Base-by-base conservation (phyloP, 176 grass and related monocot genomes). In the Pontederia crassipes region DNA sequence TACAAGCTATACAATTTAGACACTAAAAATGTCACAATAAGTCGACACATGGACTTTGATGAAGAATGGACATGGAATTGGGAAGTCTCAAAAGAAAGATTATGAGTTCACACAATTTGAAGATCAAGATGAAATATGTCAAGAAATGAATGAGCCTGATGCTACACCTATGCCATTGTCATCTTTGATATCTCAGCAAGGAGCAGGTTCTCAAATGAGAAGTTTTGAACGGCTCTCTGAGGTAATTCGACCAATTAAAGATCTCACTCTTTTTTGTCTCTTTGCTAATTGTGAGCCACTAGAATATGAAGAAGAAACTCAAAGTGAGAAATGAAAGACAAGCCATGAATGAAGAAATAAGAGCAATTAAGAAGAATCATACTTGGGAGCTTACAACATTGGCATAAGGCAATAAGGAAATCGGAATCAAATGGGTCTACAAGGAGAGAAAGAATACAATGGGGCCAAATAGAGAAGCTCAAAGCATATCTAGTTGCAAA, bases 401-500 rank as follows among this genome's bases (percentile, higher is more conserved):
- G 10, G 48, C 48, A 27, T 5, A 12, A 28, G 64, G 11, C 2
- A 51, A 67, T 10, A 51, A n/a, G 4, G 12, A 9, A 4, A 48
- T 67, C 0, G 11, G 55, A 52, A 18, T 47, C 17, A 53, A 67
- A 11, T 67, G 17, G 49, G 64, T 67, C 0, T 67, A 12, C 49
- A 52, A 14, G 27, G 14, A 15, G 0, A 67, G 53, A 14, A 10
- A 53, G 2, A 67, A 4, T 8, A 0, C 10, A 0, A 12, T 53
- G 2, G 28, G 18, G 64, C 2, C 2, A 51, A 15, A 14, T 67
- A 11, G 12, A 54, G 2, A 52, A 17, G 7, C 28, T 13, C 8
- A 54, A 67, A 51, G 12, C 64, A 52, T 28, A 9, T 29, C 8
- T 67, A 15, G 49, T 67, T 15, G 64, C 12, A 52, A 67, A 67